Conservation (phyloP, 2,329 filamentous ascomycete genomes). For the Cordyceps cateniannulata region DNA sequence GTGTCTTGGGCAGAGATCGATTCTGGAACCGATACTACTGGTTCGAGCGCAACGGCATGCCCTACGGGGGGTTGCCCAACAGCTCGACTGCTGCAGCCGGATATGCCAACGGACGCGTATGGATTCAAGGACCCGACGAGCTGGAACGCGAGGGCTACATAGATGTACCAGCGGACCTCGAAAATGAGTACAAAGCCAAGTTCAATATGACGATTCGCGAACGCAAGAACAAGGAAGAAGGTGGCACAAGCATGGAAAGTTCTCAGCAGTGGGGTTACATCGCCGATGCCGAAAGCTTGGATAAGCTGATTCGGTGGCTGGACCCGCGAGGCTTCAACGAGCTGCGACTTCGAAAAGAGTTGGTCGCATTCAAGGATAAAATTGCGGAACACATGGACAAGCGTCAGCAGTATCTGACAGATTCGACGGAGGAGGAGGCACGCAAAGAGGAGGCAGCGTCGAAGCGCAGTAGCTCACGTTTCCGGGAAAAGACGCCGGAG, state of each 20-base stretch:
- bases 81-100: slow-evolving; percentile 82
- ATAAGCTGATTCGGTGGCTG: slow-evolving; percentile 78
- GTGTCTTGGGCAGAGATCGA: slow-evolving; percentile 84
- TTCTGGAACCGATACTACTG: slow-evolving; percentile 99
- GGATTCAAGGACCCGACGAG: slow-evolving; percentile 92
- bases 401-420: slow-evolving; percentile 61
- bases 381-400: slow-evolving; percentile 76
- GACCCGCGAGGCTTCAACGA: slow-evolving; percentile 84
- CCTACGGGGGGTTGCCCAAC: slow-evolving; percentile 77
- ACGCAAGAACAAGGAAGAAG: slow-evolving; percentile 81
- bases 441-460: slow-evolving; percentile 32
- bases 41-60: slow-evolving; percentile 99
- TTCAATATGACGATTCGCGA: slow-evolving; percentile 81
- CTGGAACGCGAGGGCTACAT: slow-evolving; percentile 83
- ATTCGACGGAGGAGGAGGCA: slow-evolving; percentile 27
- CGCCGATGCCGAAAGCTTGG: slow-evolving; percentile 70
- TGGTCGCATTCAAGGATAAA: slow-evolving; percentile 66
- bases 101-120: slow-evolving; percentile 91
- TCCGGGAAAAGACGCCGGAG: slow-evolving; percentile 42
- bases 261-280: slow-evolving; percentile 89
- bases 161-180: slow-evolving; percentile 63
- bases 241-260: slow-evolving; percentile 66
- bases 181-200: slow-evolving; percentile 67
- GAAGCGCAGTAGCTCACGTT: slow-evolving; percentile 39
- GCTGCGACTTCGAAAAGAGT: slow-evolving; percentile 78